Base-by-base conservation (phyloP, 2,329 filamentous ascomycete genomes). In the Talaromyces sp. region DNA sequence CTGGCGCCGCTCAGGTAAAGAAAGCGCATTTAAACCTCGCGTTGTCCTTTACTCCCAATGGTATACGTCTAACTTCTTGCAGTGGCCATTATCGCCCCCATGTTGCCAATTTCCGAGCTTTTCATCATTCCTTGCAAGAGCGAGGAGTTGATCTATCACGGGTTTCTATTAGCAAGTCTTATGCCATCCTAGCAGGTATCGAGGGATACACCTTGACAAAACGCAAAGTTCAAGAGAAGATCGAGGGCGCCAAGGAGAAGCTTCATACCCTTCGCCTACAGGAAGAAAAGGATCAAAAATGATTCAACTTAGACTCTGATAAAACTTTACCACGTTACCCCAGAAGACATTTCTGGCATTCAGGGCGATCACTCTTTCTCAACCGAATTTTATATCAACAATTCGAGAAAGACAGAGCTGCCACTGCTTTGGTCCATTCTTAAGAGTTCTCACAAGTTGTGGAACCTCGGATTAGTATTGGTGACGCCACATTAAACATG, bases 61-160 rank as follows among this genome's bases (percentile, higher is more conserved):
- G 7, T 6, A 32, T 22, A 11, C 7, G n/a, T 22, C 51, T 68
- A 61, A 60, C 66, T 82, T 2, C 16, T 73, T 2, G 85, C 1
- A 87, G 83, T 63, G 91, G 91, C 0, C 91, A 96, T 72, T 96
- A 96, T 69, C 84, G 91, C 0, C 91, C 91, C 0, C 90, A 91
- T 0, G 84, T 89, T 1, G 82, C 84, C 55, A 96, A 93, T 67
- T 96, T 96, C 67, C 85, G 88, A 27, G 86, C 87, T 1, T 96
- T 96, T 65, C 82, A 96, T 2, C 83, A 86, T 56, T 86, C 80
- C 8, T 78, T 97, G 4, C 84, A 86, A 61, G 85, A 86, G 1
- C 82, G 82, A 29, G 88, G 88, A 1, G 91, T 88, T 0, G 91
- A 97, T 70, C 89, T 92, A 83, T 84, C 82, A 13, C 86, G 83